Base-by-base conservation (phyloP, 805 yeast species). In the Jamesozyma lodderae region DNA sequence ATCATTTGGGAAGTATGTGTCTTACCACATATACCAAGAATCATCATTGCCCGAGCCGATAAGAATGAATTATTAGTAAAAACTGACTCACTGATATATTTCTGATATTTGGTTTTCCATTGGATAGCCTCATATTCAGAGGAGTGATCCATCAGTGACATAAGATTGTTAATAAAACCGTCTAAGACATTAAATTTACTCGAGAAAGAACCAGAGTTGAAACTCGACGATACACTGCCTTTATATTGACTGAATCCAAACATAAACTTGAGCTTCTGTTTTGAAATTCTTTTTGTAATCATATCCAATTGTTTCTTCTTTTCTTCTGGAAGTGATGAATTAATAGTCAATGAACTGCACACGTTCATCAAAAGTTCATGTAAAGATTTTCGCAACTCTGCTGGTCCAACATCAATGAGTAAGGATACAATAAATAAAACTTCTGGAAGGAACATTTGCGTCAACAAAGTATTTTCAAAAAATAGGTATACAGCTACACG, bases 401-500 rank as follows among this genome's bases (percentile, higher is more conserved):
- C 49, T 9, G 75, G 72, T 3, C 75, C 76, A 21, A 67, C 63
- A 50, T 71, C 73, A 20, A 71, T 58, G 33, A 71, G 72, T 16
- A 82, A 65, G 0, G 90, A 71, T 22, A 81, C 71, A 43, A 84
- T 66, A 49, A 76, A 77, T 40, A 82, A 68, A 2, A 83, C 69
- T 51, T 86, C 94, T 10, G 88, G 80, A 44, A 85, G 59, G 53
- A 70, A 81, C 60, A 73, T 64, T 42, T 79, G 77, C 6, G 81
- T 75, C 47, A 74, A 69, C 11, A 70, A 57, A 26, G 73, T 66
- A 0, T 84, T 72, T 53, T 84, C 87, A 62, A 85, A 86, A 44
- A 84, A 77, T 25, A 84, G 53, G 6, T 77, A 73, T 1, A 81
- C 71, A 31, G 78, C 64, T 36, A 81, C 70, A 47, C 75, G 74